Conservation (phyloP, 352 stramenopile genomes). For the Globisporangium barbulae region DNA sequence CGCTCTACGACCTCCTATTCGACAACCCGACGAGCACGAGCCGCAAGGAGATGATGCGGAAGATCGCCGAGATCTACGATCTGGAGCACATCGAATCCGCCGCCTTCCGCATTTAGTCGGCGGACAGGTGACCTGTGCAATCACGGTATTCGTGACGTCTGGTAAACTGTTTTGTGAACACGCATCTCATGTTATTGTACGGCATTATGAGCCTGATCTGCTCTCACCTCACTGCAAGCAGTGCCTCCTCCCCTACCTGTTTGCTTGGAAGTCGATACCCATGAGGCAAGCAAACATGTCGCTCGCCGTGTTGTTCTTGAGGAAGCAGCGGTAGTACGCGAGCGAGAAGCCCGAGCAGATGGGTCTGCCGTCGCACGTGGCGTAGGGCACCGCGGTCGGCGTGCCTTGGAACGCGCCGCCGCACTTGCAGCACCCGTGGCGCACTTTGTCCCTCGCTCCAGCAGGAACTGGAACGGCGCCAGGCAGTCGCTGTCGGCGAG, state of each 20-base stretch:
- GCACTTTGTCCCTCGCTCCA: constrained; percentile 10
- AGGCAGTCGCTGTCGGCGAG: constrained; percentile 2
- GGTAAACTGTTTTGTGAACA: constrained; percentile 2
- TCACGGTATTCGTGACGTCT: neutral
- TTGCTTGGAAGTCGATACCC: neutral
- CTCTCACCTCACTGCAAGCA: neutral
- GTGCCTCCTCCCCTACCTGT: neutral
- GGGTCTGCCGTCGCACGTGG: constrained; percentile 2
- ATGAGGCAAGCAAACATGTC: constrained; percentile 16
- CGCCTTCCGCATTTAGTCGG: constrained; percentile 65
- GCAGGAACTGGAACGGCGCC: constrained; percentile 10
- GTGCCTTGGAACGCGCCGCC: neutral
- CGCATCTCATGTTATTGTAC: constrained; percentile 1
- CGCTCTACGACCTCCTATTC: constrained; percentile 75
- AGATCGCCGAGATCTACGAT: constrained; percentile 66
- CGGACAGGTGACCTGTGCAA: neutral
- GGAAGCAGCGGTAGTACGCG: constrained; percentile 13
- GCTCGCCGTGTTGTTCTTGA: constrained; percentile 8
- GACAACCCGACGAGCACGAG: constrained; percentile 75
- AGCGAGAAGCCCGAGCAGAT: constrained; percentile 9
- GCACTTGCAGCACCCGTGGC: constrained; percentile 14
- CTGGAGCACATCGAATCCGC: constrained; percentile 70
- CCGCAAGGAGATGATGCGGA: constrained; percentile 84
- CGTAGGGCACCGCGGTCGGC: neutral
- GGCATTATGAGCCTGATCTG: neutral